Evolutionary conservation across 805 yeast species (phyloP).

Genomic region (Yamadazyma olivae): DNA sequence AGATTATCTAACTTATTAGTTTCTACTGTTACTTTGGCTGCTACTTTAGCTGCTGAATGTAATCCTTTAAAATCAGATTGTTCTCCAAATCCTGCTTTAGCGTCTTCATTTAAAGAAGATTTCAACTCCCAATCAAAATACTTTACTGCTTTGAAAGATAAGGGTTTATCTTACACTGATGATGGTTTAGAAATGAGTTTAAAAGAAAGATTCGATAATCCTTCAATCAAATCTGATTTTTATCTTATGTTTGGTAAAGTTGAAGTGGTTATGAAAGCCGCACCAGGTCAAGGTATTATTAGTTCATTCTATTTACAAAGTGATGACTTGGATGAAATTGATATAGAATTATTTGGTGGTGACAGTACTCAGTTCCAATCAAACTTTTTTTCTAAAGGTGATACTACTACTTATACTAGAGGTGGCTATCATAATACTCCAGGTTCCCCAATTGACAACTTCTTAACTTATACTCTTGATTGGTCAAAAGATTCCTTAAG

Average conservation of each 20-base stretch:
- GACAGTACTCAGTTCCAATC: constrained; percentile 74
- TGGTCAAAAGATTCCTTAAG: constrained; percentile 67
- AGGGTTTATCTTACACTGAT: constrained; percentile 32
- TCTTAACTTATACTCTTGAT: constrained; percentile 78
- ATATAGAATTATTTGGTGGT: constrained; percentile 83
- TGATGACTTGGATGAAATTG: constrained; percentile 89
- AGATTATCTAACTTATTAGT: constrained; percentile 6
- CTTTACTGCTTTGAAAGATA: constrained; percentile 15
- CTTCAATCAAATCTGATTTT: constrained; percentile 71
- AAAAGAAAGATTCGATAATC: constrained; percentile 67
- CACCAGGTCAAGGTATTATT: constrained; percentile 74
- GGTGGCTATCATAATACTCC: constrained; percentile 66
- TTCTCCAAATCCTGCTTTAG: constrained; percentile 27
- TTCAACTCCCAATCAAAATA: constrained; percentile 20
- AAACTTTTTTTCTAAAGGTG: constrained; percentile 79
- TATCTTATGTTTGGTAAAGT: constrained; percentile 88
- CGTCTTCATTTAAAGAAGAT: constrained; percentile 25
- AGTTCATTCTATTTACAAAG: constrained; percentile 77
- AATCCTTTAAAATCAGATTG: constrained; percentile 28
- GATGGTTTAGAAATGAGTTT: constrained; percentile 66
- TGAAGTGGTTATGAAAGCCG: constrained; percentile 69
- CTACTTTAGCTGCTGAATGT: constrained; percentile 14
- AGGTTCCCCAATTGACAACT: constrained; percentile 51
- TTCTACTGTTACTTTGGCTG: too few species aligned
- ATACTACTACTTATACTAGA: constrained; percentile 72